Evolutionary conservation across 1,139 yeast genomes (phyloP), one percentile per base, ranked within the genome.

Genomic region (Magnusiomyces starmeri): DNA sequence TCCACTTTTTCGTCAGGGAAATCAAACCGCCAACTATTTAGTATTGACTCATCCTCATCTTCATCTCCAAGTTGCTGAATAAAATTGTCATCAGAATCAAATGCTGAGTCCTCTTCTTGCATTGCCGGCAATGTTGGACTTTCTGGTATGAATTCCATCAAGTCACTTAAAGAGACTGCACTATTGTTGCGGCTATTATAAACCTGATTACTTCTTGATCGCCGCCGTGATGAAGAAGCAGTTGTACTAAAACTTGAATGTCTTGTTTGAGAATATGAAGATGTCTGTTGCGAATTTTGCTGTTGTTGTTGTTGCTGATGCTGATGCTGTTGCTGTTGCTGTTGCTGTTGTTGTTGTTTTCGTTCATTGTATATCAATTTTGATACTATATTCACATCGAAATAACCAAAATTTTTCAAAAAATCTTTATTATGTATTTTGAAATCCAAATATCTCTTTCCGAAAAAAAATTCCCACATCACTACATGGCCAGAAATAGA

Each of bases 401-500:
- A 14, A 12, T 14, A 24, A 16, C 14, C 16, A 8, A 40, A 12
- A 14, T 14, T 32, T 14, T 32, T 18, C 4, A 32, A 4, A 4
- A 14, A 14, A 1, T 32, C 48, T 24, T 40, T 18, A 20, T 21
- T 27, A 2, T 4, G 10, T 14, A 21, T n/a, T 14, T 18, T 27
- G 25, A 41, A 41, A 16, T 6, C 29, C 3, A 18, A 40, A 20
- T 50, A 25, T 14, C 32, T 35, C 14, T 52, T 25, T 8, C 56
- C 61, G 34, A 52, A 59, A 40, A 54, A 56, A 49, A 63, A 58
- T 51, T 61, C 61, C 66, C 65, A 63, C 49, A 62, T 43, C 4
- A 55, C 61, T 7, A 58, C 59, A 34, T 63, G 61, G 4, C 65
- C 65, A 4, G 60, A 54, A 12, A 64, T 62, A 12, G 63, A 57